Percentiles rank a stretch among this genome's conserved stretches.
These are phyloP conservation scores for Vanrija sp. DNA, from an alignment of 1,284 basidiomycete species.

Conservation along the genomic window DNA sequence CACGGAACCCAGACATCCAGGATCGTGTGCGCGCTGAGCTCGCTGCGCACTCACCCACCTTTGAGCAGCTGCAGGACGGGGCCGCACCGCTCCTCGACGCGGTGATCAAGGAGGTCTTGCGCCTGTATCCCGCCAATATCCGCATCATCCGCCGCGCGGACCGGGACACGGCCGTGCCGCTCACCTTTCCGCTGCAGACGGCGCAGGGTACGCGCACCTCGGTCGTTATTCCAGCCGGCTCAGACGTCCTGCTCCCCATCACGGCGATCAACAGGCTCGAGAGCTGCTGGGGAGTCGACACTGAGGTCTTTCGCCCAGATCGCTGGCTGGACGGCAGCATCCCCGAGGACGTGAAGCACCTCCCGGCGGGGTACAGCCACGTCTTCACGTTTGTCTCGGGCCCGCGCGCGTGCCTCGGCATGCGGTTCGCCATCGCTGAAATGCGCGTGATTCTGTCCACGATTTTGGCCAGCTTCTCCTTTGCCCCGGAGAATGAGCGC, in stretches of 20 bases:
- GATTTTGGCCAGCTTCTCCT: neutral
- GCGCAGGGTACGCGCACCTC: too few species aligned
- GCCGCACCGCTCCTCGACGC: conserved; percentile 58
- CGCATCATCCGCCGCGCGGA: neutral
- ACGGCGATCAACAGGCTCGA: conserved; percentile 59
- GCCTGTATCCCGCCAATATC: conserved; percentile 59
- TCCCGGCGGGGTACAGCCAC: conserved; percentile 62
- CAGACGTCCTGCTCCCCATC: too few species aligned
- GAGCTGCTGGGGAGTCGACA: conserved; percentile 67
- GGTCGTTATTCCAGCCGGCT: too few species aligned
- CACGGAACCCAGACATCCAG: conserved; percentile 57
- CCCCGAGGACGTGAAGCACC: conserved; percentile 26
- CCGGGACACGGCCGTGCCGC: neutral
- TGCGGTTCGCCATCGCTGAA: conserved; percentile 2
- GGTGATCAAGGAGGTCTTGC: conserved; percentile 64
- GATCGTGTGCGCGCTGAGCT: conserved; percentile 59
- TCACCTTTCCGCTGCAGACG: neutral
- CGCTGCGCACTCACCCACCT: conserved; percentile 29
- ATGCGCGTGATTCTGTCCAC: conserved; percentile 6
- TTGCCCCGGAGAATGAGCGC: neutral
- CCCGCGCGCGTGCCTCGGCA: conserved; percentile 45
- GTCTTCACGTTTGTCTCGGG: conserved; percentile 64
- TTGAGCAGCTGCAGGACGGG: conserved; percentile 38
- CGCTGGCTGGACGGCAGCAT: conserved; percentile 19
- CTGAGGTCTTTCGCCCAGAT: conserved; percentile 56